Evolutionary conservation across 2,329 filamentous ascomycete genomes (phyloP).

Genomic region (Talaromyces atroroseus): DNA sequence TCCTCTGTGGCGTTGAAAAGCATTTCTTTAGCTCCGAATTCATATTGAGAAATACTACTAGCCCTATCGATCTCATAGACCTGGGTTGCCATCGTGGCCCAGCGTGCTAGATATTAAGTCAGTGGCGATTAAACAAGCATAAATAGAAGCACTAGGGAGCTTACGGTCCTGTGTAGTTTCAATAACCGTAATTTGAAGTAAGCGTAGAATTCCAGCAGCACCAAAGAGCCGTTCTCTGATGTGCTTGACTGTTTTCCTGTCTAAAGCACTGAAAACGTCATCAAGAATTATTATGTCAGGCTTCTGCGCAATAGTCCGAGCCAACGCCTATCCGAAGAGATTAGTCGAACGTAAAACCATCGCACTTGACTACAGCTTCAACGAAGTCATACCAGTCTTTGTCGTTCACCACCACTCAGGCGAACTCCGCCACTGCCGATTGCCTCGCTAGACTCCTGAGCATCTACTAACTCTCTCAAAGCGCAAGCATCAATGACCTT

Average conservation of each 20-base stretch:
- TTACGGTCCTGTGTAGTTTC: neutral
- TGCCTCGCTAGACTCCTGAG: neutral
- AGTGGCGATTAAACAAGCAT: neutral
- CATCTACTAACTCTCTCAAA: neutral
- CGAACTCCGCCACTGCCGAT: neutral
- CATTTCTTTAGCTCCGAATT: neutral
- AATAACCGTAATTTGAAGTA: neutral
- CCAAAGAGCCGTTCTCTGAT: constrained; percentile 2
- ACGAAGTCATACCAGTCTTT: neutral
- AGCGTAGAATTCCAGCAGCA: neutral
- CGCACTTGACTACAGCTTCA: neutral
- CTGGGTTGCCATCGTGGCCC: neutral
- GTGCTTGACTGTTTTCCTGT: neutral
- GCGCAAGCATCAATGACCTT: constrained; percentile 1
- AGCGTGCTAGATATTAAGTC: neutral
- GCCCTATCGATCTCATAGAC: neutral
- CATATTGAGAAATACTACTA: neutral
- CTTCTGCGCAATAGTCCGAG: neutral
- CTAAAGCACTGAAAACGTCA: neutral
- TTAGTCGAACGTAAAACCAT: neutral
- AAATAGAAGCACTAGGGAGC: neutral
- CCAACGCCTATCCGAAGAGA: neutral
- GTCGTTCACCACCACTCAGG: neutral
- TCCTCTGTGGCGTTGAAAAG: too few relatives aligned
- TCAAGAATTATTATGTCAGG: constrained; percentile 1